Evolutionary conservation across 768 basidiomycete genomes (phyloP).

Genomic region (Xanthoconium purpureum): DNA sequence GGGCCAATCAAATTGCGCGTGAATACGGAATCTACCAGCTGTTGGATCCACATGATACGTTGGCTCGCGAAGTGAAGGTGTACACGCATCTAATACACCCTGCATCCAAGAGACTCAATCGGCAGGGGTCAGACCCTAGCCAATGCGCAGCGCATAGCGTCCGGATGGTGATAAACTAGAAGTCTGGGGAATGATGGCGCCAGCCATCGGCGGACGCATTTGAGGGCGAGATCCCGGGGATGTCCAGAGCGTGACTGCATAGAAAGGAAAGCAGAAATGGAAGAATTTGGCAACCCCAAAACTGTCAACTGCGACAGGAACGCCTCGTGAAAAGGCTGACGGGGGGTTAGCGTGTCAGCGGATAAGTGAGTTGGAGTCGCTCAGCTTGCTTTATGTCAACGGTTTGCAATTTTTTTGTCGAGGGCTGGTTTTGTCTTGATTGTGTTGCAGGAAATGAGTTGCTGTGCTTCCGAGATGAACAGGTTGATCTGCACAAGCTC

Average conservation of each 20-base stretch:
- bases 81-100: conserved; percentile 18
- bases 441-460: neutral
- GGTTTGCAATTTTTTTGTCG: conserved; percentile 9
- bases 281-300: conserved; percentile 28
- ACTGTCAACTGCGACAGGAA: conserved; percentile 29
- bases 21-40: neutral
- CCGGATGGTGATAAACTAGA: conserved; percentile 11
- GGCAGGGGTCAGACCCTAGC: conserved; percentile 16
- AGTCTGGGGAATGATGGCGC: neutral
- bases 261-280: conserved; percentile 5
- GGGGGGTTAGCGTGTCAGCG: neutral
- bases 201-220: neutral
- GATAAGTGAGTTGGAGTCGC: neutral
- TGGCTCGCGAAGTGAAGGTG: conserved; percentile 9
- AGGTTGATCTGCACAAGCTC: conserved; percentile 18
- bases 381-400: conserved; percentile 28
- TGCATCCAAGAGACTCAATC: conserved; percentile 9
- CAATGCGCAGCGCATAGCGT: conserved; percentile 5
- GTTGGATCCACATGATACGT: conserved; percentile 12
- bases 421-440: conserved; percentile 5
- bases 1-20: conserved; percentile 1
- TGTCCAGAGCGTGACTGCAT: conserved; percentile 7
- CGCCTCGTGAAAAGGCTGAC: conserved; percentile 15
- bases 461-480: conserved; percentile 6
- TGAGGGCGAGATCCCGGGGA: neutral